These are phyloP conservation scores for Bothriochloa decipiens DNA, from an alignment of 176 grass and related monocot genomes.

Conservation along the genomic window DNA sequence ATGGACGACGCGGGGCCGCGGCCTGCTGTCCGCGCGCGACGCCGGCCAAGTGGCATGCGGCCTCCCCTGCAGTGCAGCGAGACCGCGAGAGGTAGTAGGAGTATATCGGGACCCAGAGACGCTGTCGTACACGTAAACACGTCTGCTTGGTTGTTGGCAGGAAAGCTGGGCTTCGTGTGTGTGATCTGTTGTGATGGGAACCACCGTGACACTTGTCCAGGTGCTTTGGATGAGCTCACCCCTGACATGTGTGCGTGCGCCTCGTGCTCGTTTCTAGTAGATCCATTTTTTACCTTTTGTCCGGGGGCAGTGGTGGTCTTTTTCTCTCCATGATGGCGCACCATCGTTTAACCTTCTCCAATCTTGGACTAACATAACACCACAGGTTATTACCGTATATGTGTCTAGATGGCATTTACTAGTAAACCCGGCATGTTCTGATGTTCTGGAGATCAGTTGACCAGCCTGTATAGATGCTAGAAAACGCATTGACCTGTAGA, in stretches of 20 bases:
- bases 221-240: slow-evolving; percentile 21
- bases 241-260: background rate
- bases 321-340: background rate
- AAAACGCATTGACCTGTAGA: background rate
- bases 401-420: background rate
- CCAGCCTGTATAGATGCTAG: background rate
- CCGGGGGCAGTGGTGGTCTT: background rate
- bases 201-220: slow-evolving; percentile 32
- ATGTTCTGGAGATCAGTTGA: background rate
- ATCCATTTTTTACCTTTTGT: background rate
- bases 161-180: background rate
- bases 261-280: slow-evolving; percentile 22
- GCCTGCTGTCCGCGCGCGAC: slow-evolving; percentile 19
- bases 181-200: slow-evolving; percentile 6
- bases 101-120: background rate
- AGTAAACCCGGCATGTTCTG: background rate
- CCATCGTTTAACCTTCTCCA: background rate
- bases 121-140: slow-evolving; percentile 17
- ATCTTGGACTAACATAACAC: too few species aligned
- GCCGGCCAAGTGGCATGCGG: slow-evolving; percentile 32
- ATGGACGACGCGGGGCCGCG: background rate
- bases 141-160: slow-evolving; percentile 19
- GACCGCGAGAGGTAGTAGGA: background rate
- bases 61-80: background rate
- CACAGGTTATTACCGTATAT: background rate